Percentiles rank a stretch among this genome's conserved stretches.
These are phyloP conservation scores for Centella asiatica DNA, from an alignment of 129 eudicot species.

Conservation along the genomic window DNA sequence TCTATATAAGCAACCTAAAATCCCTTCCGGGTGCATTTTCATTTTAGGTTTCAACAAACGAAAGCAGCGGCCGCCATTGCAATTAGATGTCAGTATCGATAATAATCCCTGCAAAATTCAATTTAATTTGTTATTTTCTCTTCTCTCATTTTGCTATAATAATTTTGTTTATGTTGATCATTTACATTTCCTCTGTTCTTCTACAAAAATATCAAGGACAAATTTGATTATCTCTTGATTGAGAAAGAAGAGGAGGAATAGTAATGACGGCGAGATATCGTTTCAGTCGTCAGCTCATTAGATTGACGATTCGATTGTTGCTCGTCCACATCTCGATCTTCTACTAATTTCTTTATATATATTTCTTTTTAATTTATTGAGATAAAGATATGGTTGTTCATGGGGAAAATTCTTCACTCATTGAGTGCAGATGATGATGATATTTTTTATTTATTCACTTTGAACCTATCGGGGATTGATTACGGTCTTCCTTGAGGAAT, in stretches of 20 bases:
- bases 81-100: neutral
- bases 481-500: constrained; percentile 4
- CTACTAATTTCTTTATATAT: neutral
- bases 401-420: too few species aligned
- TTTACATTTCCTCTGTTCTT: constrained; percentile 9
- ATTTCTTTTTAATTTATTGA: too few species aligned
- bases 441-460: constrained; percentile 5
- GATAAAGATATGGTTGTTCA: neutral
- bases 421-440: constrained; percentile 8
- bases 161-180: neutral
- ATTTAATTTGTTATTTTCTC: neutral
- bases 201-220: neutral
- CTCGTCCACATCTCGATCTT: constrained; percentile 13
- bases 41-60: neutral
- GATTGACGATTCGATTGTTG: constrained; percentile 42
- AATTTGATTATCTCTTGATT: constrained; percentile 5
- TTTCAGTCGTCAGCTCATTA: constrained; percentile 34
- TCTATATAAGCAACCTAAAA: neutral
- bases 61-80: neutral
- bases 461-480: constrained; percentile 13
- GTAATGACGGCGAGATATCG: constrained; percentile 36
- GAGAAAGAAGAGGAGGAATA: constrained; percentile 7
- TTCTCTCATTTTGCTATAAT: neutral
- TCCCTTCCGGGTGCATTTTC: neutral
- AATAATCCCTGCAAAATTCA: neutral